Evolutionary conservation across 2,329 filamentous ascomycete species (phyloP).

Genomic region (Sclerotinia nivalis): DNA sequence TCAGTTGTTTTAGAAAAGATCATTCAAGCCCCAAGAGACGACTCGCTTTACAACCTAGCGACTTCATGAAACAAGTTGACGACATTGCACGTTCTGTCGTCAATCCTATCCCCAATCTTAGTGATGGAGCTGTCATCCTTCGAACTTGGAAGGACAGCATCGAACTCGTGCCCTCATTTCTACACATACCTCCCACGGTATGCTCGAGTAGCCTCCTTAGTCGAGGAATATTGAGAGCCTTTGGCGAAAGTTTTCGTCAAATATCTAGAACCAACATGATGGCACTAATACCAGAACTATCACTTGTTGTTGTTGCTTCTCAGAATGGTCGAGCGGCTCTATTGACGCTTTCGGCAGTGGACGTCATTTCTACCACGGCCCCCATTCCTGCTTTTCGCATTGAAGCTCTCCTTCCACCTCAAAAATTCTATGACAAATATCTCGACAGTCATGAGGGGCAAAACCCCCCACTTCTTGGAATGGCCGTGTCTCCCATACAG

Average conservation of each 20-base stretch:
- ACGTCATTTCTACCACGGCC: constrained; percentile 13
- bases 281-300: constrained; percentile 66
- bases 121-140: constrained; percentile 25
- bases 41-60: not conserved
- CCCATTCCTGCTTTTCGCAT: constrained; percentile 48
- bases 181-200: constrained; percentile 27
- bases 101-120: not conserved
- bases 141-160: constrained; percentile 29
- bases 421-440: not conserved
- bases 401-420: constrained; percentile 54
- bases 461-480: constrained; percentile 56
- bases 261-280: constrained; percentile 58
- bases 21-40: not conserved
- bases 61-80: not conserved
- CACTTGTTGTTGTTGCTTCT: constrained; percentile 66
- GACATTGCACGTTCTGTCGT: not conserved
- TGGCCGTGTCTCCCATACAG: constrained; percentile 67
- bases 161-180: constrained; percentile 26
- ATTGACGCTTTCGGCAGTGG: constrained; percentile 56
- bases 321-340: constrained; percentile 66
- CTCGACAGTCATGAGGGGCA: not conserved
- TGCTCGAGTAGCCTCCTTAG: constrained; percentile 21
- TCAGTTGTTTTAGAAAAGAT: not conserved
- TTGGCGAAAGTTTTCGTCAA: not conserved
- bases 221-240: not conserved